A percentile compares a stretch with the other conserved stretches of the same genome.
Conservation (phyloP, 2,329 filamentous ascomycete species). For the Microsporum canis region DNA sequence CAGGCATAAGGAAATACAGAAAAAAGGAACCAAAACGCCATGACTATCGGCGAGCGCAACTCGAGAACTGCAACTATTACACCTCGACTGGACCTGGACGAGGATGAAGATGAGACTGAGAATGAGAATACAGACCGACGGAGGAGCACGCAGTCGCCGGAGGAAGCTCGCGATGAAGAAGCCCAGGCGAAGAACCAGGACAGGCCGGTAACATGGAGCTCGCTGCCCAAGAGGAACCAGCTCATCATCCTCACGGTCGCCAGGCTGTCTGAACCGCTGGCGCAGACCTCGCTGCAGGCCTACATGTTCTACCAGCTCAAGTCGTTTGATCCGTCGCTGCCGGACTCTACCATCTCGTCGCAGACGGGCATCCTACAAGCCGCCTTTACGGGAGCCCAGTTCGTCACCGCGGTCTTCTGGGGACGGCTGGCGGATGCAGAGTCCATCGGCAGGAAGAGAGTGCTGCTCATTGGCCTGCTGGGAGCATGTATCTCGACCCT, state of each 20-base stretch:
- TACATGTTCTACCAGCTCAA: slow-evolving; percentile 87
- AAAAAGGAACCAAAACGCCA: slow-evolving; percentile 12
- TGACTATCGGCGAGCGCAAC: no score
- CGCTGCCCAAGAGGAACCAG: slow-evolving; percentile 66
- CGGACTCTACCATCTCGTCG: slow-evolving; percentile 55
- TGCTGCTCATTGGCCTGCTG: slow-evolving; percentile 63
- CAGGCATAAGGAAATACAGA: no score
- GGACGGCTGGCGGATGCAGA: slow-evolving; percentile 58
- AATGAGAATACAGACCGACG: neutral
- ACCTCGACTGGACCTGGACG: neutral
- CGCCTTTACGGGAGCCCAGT: slow-evolving; percentile 71
- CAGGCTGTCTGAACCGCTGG: slow-evolving; percentile 68
- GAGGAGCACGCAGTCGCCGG: neutral
- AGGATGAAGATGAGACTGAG: neutral
- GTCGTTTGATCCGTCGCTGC: slow-evolving; percentile 54
- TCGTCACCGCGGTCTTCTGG: slow-evolving; percentile 73
- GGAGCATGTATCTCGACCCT: slow-evolving; percentile 57
- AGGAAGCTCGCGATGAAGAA: neutral
- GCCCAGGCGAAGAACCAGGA: slow-evolving; percentile 18
- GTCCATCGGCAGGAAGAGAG: slow-evolving; percentile 59
- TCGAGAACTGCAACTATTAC: no score
- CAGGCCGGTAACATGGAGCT: slow-evolving; percentile 53
- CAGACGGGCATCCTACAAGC: slow-evolving; percentile 70
- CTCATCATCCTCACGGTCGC: slow-evolving; percentile 66
- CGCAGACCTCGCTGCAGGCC: slow-evolving; percentile 63